Percentiles rank a stretch among this genome's conserved stretches.
Evolutionary conservation across 768 basidiomycete species (phyloP).

Genomic region (Dacryopinax primogenitus): DNA sequence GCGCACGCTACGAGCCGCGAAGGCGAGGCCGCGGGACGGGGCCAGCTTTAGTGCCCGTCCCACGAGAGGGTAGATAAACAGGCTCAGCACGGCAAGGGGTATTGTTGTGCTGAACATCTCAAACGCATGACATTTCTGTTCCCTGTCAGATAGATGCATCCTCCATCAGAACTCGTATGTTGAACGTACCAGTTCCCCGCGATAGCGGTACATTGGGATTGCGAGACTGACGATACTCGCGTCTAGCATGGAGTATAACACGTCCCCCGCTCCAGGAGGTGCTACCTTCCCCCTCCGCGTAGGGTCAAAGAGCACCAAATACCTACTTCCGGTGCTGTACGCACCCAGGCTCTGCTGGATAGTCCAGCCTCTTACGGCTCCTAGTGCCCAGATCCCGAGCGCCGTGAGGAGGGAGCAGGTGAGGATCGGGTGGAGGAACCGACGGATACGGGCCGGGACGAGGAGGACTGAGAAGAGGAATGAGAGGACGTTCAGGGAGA

Average conservation of each 20-base stretch:
- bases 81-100: neutral
- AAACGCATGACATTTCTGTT: neutral
- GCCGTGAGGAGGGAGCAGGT: neutral
- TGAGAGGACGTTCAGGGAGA: neutral
- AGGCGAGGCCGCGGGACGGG: conserved; percentile 3
- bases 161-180: neutral
- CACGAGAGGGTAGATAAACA: conserved; percentile 4
- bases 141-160: neutral
- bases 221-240: conserved; percentile 4
- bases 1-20: neutral
- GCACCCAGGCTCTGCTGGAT: neutral
- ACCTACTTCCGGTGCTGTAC: neutral
- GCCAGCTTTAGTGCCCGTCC: neutral
- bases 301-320: neutral
- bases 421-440: conserved; percentile 1
- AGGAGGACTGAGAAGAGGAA: conserved; percentile 8
- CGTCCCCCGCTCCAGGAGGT: neutral
- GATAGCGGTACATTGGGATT: neutral
- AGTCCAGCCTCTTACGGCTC: neutral
- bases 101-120: conserved; percentile 8
- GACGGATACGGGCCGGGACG: neutral
- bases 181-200: neutral
- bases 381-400: neutral
- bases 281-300: neutral
- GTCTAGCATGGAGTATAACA: neutral